Percentiles rank a stretch among this genome's conserved stretches.
Evolutionary conservation across 1,284 basidiomycete species (phyloP).

Genomic region (Leucoagaricus sp.): DNA sequence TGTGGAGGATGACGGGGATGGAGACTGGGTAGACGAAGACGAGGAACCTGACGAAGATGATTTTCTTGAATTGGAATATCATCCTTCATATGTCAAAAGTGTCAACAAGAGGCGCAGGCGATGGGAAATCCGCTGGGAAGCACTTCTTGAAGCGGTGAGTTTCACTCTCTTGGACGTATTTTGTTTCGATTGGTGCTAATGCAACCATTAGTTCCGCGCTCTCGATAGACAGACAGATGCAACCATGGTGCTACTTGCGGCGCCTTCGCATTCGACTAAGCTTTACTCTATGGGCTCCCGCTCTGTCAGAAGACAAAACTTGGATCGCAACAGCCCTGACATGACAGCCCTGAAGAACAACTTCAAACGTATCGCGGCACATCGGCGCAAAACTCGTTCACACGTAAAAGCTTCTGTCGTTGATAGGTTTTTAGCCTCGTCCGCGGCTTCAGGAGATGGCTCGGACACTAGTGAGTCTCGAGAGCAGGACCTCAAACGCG

Average conservation of each 20-base stretch:
- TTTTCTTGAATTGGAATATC: constrained; percentile 72
- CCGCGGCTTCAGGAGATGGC: constrained; percentile 47
- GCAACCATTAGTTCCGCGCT: constrained; percentile 60
- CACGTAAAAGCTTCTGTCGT: constrained; percentile 49
- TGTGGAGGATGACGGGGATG: constrained; percentile 43
- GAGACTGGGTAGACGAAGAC: constrained; percentile 77
- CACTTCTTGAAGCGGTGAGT: constrained; percentile 66
- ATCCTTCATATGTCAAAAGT: constrained; percentile 67
- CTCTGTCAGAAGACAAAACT: constrained; percentile 58
- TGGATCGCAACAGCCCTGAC: constrained; percentile 45
- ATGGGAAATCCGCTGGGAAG: constrained; percentile 76
- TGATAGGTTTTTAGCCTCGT: constrained; percentile 52
- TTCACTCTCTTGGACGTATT: constrained; percentile 10
- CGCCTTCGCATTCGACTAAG: constrained; percentile 69
- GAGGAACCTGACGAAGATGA: constrained; percentile 69
- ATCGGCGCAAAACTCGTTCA: constrained; percentile 54
- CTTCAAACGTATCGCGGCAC: constrained; percentile 59
- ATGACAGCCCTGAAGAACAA: constrained; percentile 52
- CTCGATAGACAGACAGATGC: constrained; percentile 79
- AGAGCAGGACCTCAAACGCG: constrained; percentile 64
- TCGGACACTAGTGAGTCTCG: constrained; percentile 55
- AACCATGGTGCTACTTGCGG: constrained; percentile 70
- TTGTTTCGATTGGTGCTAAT: constrained; percentile 15
- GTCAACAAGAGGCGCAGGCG: constrained; percentile 64
- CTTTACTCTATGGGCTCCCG: constrained; percentile 65